Evolutionary conservation across 345 rosid genomes (phyloP).

Genomic region (Cardiospermum halicacabum): DNA sequence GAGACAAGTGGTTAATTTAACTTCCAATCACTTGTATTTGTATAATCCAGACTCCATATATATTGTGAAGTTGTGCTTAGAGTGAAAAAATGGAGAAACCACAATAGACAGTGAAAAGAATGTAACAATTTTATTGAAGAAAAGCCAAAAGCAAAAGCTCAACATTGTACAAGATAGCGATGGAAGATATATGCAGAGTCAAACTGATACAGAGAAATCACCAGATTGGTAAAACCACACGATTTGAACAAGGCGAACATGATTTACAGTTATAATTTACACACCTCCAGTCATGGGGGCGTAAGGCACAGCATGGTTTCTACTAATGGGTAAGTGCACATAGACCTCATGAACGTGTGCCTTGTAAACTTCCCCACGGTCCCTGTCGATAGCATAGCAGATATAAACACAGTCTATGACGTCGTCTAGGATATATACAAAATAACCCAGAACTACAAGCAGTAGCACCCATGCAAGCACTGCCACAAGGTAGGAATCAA

Average conservation of each 20-base stretch:
- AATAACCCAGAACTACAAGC: slow-evolving; percentile 52
- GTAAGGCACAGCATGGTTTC: slow-evolving; percentile 44
- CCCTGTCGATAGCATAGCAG: slow-evolving; percentile 78
- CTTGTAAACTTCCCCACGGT: slow-evolving; percentile 81
- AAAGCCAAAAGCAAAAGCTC: slow-evolving; percentile 22
- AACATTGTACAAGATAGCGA: slow-evolving; percentile 20
- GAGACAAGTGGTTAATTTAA: no score
- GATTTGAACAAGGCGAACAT: not conserved
- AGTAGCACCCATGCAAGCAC: slow-evolving; percentile 59
- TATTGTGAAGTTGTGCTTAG: no score
- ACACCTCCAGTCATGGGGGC: slow-evolving; percentile 33
- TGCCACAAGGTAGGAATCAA: slow-evolving; percentile 51
- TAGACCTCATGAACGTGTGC: slow-evolving; percentile 88
- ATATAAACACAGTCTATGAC: slow-evolving; percentile 79
- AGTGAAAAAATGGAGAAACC: no score
- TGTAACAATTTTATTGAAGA: slow-evolving; percentile 25
- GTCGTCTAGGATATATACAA: slow-evolving; percentile 75
- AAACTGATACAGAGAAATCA: slow-evolving; percentile 17
- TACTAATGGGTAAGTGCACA: slow-evolving; percentile 61
- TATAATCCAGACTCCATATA: no score
- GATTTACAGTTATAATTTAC: slow-evolving; percentile 22
- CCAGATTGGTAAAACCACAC: slow-evolving; percentile 11
- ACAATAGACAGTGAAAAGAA: not conserved
- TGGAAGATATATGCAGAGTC: slow-evolving; percentile 27
- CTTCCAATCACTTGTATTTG: no score